Conservation (phyloP, 345 rosid genomes). For the Populus simonii region DNA sequence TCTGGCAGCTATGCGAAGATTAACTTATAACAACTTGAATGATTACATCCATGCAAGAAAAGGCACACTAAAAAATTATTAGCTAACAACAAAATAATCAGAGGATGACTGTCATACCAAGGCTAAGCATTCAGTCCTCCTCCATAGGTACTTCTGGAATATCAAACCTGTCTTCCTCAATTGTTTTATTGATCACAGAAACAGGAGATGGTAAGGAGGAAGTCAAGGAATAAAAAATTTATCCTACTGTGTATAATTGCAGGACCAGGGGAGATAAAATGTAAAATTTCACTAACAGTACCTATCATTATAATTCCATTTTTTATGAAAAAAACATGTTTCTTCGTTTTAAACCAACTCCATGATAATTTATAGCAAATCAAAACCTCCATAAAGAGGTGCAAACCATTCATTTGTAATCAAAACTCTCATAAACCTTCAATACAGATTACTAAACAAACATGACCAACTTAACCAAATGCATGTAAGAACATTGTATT, state of each 20-base stretch:
- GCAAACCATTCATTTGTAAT: neutral
- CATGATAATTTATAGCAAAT: too few species aligned
- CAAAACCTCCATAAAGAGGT: neutral
- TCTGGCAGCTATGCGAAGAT: neutral
- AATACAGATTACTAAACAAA: neutral
- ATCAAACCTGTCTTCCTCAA: constrained; percentile 85
- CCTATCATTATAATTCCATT: too few species aligned
- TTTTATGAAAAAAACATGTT: too few species aligned
- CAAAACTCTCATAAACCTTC: neutral
- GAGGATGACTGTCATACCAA: neutral
- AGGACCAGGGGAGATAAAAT: neutral
- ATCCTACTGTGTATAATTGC: neutral
- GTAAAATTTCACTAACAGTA: neutral
- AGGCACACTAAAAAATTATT: neutral
- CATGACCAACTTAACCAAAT: neutral
- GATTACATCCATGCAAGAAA: neutral
- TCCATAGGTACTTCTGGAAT: constrained; percentile 99
- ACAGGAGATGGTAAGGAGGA: constrained; percentile 44
- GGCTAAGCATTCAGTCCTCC: constrained; percentile 54
- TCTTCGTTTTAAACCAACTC: too few species aligned
- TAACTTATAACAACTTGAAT: neutral
- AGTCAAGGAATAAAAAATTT: constrained; percentile 55
- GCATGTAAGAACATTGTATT: neutral
- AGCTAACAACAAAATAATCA: neutral
- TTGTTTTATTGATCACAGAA: constrained; percentile 60